Percentiles rank a stretch among this genome's conserved stretches.
These are phyloP conservation scores for Prunus armeniaca DNA, from an alignment of 306 rosid species.

Conservation along the genomic window DNA sequence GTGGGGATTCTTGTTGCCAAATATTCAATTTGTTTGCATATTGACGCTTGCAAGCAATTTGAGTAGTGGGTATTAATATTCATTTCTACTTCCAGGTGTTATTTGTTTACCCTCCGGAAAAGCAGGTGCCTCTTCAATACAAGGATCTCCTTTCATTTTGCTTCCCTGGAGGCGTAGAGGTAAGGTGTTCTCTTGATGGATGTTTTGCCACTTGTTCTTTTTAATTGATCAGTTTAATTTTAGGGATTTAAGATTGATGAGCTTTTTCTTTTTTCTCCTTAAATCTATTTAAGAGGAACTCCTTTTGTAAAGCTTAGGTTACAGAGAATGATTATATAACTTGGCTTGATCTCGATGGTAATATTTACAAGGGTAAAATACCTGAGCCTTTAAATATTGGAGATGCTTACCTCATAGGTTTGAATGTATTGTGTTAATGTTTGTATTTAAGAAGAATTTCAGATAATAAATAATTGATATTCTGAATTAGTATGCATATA, in stretches of 20 bases:
- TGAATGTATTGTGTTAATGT: too few species aligned
- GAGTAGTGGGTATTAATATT: background rate
- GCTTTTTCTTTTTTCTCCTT: background rate
- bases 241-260: background rate
- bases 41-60: background rate
- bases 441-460: too few species aligned
- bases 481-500: background rate
- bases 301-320: background rate
- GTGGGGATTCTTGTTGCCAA: conserved; percentile 34
- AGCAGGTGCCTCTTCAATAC: conserved; percentile 70
- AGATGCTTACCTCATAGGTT: too few species aligned
- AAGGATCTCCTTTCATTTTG: conserved; percentile 93
- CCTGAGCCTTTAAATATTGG: too few species aligned
- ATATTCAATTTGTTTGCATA: background rate
- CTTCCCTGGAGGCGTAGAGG: conserved; percentile 95
- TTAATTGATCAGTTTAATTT: background rate
- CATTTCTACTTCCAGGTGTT: conserved; percentile 52
- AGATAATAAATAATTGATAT: background rate
- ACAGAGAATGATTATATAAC: background rate
- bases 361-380: too few species aligned
- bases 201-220: background rate
- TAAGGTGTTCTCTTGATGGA: conserved; percentile 34
- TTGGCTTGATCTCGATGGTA: background rate
- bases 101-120: conserved; percentile 92
- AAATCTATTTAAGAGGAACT: background rate